Evolutionary conservation across 768 basidiomycete genomes (phyloP), one percentile per base, ranked within the genome.

Genomic region (Amanita rimosa): DNA sequence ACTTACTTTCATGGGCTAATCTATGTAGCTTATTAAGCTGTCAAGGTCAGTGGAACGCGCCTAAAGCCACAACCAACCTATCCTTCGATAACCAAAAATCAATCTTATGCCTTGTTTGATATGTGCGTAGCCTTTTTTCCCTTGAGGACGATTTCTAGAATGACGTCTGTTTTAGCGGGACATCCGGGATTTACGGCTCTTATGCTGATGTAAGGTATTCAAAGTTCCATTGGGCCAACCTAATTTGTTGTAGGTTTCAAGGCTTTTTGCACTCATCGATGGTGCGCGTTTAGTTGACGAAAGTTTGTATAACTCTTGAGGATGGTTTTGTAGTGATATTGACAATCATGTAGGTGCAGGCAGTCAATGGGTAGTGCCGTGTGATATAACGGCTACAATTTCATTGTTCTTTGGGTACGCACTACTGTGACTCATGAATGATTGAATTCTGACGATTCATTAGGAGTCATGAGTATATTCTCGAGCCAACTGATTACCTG

Each of bases 321-420:
- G 24, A 9, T 10, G 44, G 14, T 46, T 33, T 31, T 19, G 19
- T 17, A 19, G n/a, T 17, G 6, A 26, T 27, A 24, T 27, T 21
- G 27, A 26, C 31, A 29, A 43, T 13, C 47, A 19, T 22, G 7
- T 24, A 34, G 21, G 21, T 42, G 14, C 51, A 73, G 78, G 55
- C 46, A 87, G 87, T 5, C 81, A 79, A 63, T 90, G 85, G 84
- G 84, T 72, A 16, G 62, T 89, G 29, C 87, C 87, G 6, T 90
- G 87, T 52, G 70, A 78, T 43, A 80, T 78, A 1, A 64, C 68
- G 9, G 62, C 73, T 33, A 70, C 73, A 0, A 70, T 90, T 51
- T 64, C 81, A 0, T 80, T 90, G 54, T 77, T 73, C 26, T 85
- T 90, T 56, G 83, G 81, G 86, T 83, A 53, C 41, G 73, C 31